Evolutionary conservation across 352 stramenopile species (phyloP).

Genomic region (Globisporangium parvum): DNA sequence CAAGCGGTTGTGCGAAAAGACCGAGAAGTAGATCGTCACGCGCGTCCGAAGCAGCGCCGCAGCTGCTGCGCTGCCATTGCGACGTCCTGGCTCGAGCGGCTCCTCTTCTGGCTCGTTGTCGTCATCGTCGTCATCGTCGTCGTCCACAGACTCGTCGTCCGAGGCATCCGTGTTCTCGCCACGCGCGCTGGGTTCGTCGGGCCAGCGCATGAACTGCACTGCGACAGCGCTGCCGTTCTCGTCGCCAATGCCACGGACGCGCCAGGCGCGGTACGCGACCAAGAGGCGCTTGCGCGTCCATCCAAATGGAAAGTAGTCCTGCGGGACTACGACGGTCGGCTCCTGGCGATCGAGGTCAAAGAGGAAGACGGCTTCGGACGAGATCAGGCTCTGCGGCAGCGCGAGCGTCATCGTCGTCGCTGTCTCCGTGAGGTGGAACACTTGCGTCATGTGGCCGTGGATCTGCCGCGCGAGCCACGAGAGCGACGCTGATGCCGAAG

Average conservation of each 20-base stretch:
- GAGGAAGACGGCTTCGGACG: constrained; percentile 38
- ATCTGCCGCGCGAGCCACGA: constrained; percentile 55
- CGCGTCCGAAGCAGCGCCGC: constrained; percentile 41
- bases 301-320: constrained; percentile 59
- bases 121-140: constrained; percentile 31
- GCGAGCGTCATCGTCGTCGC: constrained; percentile 49
- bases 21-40: constrained; percentile 59
- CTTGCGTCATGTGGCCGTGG: constrained; percentile 42
- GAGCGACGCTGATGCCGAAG: constrained; percentile 21
- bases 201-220: constrained; percentile 67
- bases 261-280: constrained; percentile 62
- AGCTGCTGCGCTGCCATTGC: constrained; percentile 2
- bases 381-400: constrained; percentile 54
- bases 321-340: constrained; percentile 33
- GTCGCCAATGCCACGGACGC: constrained; percentile 41
- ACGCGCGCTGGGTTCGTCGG: constrained; percentile 15
- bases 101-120: constrained; percentile 47
- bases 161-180: constrained; percentile 4
- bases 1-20: constrained; percentile 36
- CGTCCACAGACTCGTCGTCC: constrained; percentile 19
- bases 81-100: constrained; percentile 15
- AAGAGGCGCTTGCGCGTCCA: constrained; percentile 40
- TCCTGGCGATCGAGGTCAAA: constrained; percentile 40
- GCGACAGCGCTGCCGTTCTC: constrained; percentile 41
- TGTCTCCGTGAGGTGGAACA: constrained; percentile 56